These are phyloP conservation scores for Globisporangium alternatum DNA, from an alignment of 352 stramenopile genomes.

Conservation along the genomic window DNA sequence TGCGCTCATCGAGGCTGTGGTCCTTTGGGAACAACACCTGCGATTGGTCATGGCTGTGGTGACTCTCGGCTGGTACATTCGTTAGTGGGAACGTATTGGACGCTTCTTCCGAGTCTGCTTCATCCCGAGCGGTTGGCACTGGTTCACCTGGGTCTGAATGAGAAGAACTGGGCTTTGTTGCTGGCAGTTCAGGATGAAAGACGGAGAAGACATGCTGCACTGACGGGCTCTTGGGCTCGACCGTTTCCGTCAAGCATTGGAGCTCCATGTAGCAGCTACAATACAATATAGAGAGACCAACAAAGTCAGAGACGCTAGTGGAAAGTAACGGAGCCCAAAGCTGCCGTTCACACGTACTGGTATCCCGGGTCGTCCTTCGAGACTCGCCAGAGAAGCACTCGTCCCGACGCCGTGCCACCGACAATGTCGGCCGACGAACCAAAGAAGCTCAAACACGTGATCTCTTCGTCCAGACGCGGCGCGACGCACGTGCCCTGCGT, in stretches of 20 bases:
- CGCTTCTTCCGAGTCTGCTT: not conserved
- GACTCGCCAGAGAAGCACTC: conserved; percentile 46
- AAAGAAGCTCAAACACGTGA: conserved; percentile 58
- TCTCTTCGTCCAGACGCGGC: conserved; percentile 27
- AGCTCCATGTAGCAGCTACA: conserved; percentile 14
- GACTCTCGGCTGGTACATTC: conserved; percentile 1
- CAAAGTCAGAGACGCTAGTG: not conserved
- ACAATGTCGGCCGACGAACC: conserved; percentile 45
- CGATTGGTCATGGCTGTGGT: conserved; percentile 16
- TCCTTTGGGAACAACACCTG: conserved; percentile 16
- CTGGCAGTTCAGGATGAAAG: not conserved
- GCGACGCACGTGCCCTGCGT: conserved; percentile 54
- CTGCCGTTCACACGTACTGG: conserved; percentile 4
- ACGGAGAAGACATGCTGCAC: conserved; percentile 12
- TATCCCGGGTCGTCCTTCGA: conserved; percentile 14
- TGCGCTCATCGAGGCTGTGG: conserved; percentile 28
- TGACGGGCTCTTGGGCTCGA: not conserved
- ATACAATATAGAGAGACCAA: not conserved
- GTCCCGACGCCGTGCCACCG: conserved; percentile 39
- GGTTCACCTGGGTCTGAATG: not conserved
- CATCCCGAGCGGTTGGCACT: not conserved
- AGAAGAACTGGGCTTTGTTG: not conserved
- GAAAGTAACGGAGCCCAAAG: not conserved
- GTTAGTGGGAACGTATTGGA: conserved; percentile 13
- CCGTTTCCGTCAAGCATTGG: conserved; percentile 2